These are phyloP conservation scores for Citropsis articulata DNA, from an alignment of 345 rosid genomes.

Conservation along the genomic window DNA sequence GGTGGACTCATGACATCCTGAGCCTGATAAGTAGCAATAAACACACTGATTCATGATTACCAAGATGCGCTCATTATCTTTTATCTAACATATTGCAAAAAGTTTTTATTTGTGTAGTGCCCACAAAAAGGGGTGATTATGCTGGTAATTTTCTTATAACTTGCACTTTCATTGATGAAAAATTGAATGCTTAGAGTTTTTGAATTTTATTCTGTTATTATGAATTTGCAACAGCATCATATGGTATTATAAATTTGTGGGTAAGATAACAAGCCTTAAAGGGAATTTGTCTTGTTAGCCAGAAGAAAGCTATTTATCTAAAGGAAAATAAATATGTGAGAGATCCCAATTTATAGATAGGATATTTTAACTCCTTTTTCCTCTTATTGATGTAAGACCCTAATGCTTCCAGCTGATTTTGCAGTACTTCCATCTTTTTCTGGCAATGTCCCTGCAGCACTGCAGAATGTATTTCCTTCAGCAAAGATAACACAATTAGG, in stretches of 20 bases:
- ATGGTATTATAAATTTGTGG: not conserved
- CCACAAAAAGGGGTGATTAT: too few relatives aligned
- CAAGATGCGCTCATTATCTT: too few relatives aligned
- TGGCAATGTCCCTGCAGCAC: constrained; percentile 64
- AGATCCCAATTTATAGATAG: not conserved
- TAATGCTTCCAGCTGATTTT: constrained; percentile 19
- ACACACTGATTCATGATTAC: too few relatives aligned
- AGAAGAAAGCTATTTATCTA: not conserved
- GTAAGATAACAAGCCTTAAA: not conserved
- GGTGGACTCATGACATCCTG: too few relatives aligned
- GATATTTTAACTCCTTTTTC: not conserved
- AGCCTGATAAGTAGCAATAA: too few relatives aligned
- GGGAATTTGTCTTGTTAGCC: not conserved
- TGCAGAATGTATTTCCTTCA: constrained; percentile 50
- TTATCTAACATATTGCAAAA: too few relatives aligned
- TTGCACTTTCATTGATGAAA: not conserved
- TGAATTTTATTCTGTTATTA: not conserved
- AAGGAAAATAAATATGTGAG: not conserved
- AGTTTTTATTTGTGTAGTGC: too few relatives aligned
- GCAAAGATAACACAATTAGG: constrained; percentile 67
- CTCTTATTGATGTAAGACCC: constrained; percentile 3
- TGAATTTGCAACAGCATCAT: not conserved
- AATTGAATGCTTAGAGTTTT: not conserved
- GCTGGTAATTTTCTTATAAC: not conserved
- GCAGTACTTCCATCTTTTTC: constrained; percentile 78